Evolutionary conservation across 441 rosid genomes (phyloP), one percentile per base, ranked within the genome.

Genomic region (Euphorbia corollata): DNA sequence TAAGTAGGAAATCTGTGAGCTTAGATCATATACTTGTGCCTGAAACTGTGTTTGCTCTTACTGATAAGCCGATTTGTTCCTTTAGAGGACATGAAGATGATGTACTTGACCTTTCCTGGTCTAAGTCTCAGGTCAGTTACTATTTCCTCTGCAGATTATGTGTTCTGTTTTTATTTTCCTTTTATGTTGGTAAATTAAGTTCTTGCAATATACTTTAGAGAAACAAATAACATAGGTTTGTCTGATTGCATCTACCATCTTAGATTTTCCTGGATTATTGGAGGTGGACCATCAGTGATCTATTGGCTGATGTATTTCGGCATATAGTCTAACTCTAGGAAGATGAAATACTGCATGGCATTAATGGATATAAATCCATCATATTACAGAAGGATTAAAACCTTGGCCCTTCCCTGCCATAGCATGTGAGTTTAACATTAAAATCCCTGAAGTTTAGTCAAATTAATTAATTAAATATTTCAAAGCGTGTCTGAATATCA

Each of bases 71-170:
- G 23, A 64, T 85, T 76, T 85, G 86, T 72, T 89, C 86, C 73
- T 91, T 91, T 74, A 76, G 59, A 45, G 99, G 99, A 54, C 99
- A 93, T 75, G 63, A 20, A 3, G 78, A 83, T 61, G 89, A 87
- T 74, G 81, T 93, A 68, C 85, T 91, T 82, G 93, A 91, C 83
- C 89, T 93, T 64, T 87, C 97, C 0, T 93, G 99, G 99, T 93
- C 99, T 10, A 84, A 80, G 72, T 77, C 87, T 75, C 87, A 86
- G 85, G 98, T 93, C 69, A 76, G 85, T 74, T 62, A 22, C 65
- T 53, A 27, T 38, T 59, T 34, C 12, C 5, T 16, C 8, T 30
- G 2, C 58, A 59, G 63, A 38, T 2, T 32, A 27, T 18, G 20
- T 59, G 13, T 59, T 12, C 10, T 7, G 45, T 23, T 15, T 18